Percentiles rank a stretch among this genome's conserved stretches.
Evolutionary conservation across 2,329 filamentous ascomycete species (phyloP).

Genomic region (Massarina eburnea): DNA sequence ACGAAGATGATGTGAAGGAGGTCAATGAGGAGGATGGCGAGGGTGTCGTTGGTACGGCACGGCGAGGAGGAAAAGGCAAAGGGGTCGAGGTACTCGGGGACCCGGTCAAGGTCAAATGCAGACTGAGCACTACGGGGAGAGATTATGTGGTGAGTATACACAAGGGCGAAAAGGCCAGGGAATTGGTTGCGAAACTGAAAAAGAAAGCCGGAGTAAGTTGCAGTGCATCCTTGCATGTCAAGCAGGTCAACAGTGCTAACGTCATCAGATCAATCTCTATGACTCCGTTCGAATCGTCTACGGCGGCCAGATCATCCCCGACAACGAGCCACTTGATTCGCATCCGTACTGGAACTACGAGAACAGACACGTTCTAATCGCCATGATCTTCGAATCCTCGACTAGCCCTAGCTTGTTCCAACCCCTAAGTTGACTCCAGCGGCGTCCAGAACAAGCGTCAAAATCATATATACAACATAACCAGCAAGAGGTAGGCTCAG

Average conservation of each 20-base stretch:
- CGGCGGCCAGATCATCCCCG: constrained; percentile 76
- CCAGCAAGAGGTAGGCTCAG: no score
- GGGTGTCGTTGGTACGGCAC: constrained; percentile 29
- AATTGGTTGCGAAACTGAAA: constrained; percentile 63
- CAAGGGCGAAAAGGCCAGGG: constrained; percentile 59
- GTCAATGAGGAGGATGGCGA: constrained; percentile 15
- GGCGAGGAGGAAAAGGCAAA: constrained; percentile 14
- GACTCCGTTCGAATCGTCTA: constrained; percentile 73
- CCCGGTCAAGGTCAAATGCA: constrained; percentile 34
- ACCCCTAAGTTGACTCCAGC: no score
- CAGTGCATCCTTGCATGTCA: neutral
- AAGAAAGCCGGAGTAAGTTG: constrained; percentile 63
- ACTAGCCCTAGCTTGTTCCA: neutral
- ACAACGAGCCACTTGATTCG: constrained; percentile 62
- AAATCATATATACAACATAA: no score
- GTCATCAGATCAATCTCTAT: constrained; percentile 56
- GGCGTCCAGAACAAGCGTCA: no score
- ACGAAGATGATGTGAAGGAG: constrained; percentile 22
- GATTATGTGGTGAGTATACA: constrained; percentile 42
- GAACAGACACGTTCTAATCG: constrained; percentile 71
- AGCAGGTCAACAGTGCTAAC: neutral
- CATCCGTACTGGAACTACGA: constrained; percentile 71
- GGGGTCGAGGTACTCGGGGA: constrained; percentile 22
- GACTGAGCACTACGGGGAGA: constrained; percentile 42
- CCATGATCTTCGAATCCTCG: constrained; percentile 50